A percentile compares a stretch with the other conserved stretches of the same genome.
Evolutionary conservation across 305 asterid genomes (phyloP).

Genomic region (Fraxinus nigra): DNA sequence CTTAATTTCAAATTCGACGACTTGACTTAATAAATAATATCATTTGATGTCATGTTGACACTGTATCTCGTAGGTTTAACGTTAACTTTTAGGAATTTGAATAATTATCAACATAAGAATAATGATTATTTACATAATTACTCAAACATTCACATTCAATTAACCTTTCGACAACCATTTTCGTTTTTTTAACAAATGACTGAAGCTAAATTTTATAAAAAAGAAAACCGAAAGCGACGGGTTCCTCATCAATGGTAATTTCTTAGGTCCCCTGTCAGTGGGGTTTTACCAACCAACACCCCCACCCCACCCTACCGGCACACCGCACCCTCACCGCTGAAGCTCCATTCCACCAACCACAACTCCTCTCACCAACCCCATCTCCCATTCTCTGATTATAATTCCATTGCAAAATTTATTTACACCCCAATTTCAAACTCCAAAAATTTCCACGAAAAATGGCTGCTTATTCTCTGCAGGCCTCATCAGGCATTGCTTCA

Average conservation of each 20-base stretch:
- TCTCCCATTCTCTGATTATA: background rate
- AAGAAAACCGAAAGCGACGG: background rate
- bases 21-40: background rate
- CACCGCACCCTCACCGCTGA: background rate
- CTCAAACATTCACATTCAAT: background rate
- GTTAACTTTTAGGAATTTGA: background rate
- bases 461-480: slow-evolving; percentile 38
- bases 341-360: background rate
- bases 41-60: background rate
- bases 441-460: slow-evolving; percentile 14
- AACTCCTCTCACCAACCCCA: background rate
- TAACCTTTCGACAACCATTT: background rate
- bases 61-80: background rate
- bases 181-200: background rate
- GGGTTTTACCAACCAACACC: background rate
- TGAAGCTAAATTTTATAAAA: background rate
- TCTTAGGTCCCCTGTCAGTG: background rate
- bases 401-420: background rate
- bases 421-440: background rate
- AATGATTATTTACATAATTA: background rate
- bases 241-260: background rate
- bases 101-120: background rate
- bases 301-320: no score
- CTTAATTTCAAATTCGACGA: background rate
- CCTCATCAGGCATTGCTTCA: slow-evolving; percentile 26